Base-by-base conservation (phyloP, 208 protist genomes). In the Wallacemonas sp. region DNA sequence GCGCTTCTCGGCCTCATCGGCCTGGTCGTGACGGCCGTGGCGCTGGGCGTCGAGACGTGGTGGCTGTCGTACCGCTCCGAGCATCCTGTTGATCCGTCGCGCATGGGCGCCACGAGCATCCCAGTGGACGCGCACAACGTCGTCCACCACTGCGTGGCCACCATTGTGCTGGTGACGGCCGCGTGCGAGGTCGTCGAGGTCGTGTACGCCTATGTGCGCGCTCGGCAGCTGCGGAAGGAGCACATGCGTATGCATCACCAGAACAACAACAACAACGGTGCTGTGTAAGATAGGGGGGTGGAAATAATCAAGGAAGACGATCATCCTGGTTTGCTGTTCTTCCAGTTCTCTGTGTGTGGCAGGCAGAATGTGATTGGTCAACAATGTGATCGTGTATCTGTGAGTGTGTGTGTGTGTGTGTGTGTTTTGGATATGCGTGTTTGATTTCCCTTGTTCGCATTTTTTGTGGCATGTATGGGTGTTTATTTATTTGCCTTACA, bases 81-180 rank as follows among this genome's bases (percentile, higher is more conserved):
- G 2, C 52, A 58, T 41, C 52, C 52, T 5, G 19, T 58, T 8
- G 27, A 58, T 38, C 52, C 52, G 2, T 58, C 52, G 3, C 52
- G 52, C 2, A 58, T 58, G 52, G 52, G 52, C 3, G 26, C 26
- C 14, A 58, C 52, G 17, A 43, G n/a, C 26, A 58, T 58, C n/a
- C 52, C 52, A 11, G 34, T 73, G 34, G 74, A 80, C 64, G 61
- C 65, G 48, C 74, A 80, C 46, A 39, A 75, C 43, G 19, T 74
- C 9, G 36, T 69, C 29, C 73, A 68, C 32, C 65, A 38, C 24
- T 55, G 61, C 41, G 41, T 75, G 29, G 17, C 48, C 1, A 21
- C 6, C 0, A 24, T 58, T 5, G 52, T 58, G n/a, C 2, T 14
- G 2, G 30, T 24, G 26, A 39, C 23, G 9, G 30, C 32, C 17